Conservation (phyloP, 345 rosid species). For the Lumnitzera littorea region DNA sequence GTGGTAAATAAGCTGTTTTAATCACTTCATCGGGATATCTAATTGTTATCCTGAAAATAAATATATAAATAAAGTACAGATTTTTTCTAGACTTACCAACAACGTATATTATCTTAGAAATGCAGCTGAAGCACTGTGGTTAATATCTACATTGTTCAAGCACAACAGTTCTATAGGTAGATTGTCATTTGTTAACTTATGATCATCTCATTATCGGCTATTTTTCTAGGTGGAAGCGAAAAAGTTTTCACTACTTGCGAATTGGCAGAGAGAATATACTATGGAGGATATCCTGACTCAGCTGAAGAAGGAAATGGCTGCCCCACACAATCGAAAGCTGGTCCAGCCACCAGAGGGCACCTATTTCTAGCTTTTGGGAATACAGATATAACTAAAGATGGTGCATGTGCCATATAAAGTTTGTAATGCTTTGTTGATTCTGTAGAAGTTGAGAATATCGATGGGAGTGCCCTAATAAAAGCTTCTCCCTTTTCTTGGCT, state of each 20-base stretch:
- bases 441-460: constrained; percentile 32
- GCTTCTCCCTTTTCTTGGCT: constrained; percentile 28
- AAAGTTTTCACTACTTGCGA: constrained; percentile 61
- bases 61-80: not conserved
- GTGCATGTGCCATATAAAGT: constrained; percentile 31
- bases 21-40: not conserved
- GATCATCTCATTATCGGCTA: too few relatives aligned
- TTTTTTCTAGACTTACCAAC: too few relatives aligned
- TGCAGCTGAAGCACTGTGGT: too few relatives aligned
- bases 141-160: not conserved
- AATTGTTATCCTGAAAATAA: not conserved
- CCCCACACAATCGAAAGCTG: constrained; percentile 67
- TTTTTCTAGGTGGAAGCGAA: constrained; percentile 55
- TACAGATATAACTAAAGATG: constrained; percentile 7
- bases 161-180: too few relatives aligned
- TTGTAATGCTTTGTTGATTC: constrained; percentile 30
- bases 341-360: constrained; percentile 84
- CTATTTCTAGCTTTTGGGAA: constrained; percentile 48
- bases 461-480: constrained; percentile 23
- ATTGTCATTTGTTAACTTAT: too few relatives aligned
- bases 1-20: constrained; percentile 39
- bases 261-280: constrained; percentile 73
- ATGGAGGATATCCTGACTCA: constrained; percentile 72
- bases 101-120: too few relatives aligned
- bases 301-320: constrained; percentile 75